Evolutionary conservation across 805 yeast genomes (phyloP), one percentile per base, ranked within the genome.

Genomic region (Cephaloascus albidus): DNA sequence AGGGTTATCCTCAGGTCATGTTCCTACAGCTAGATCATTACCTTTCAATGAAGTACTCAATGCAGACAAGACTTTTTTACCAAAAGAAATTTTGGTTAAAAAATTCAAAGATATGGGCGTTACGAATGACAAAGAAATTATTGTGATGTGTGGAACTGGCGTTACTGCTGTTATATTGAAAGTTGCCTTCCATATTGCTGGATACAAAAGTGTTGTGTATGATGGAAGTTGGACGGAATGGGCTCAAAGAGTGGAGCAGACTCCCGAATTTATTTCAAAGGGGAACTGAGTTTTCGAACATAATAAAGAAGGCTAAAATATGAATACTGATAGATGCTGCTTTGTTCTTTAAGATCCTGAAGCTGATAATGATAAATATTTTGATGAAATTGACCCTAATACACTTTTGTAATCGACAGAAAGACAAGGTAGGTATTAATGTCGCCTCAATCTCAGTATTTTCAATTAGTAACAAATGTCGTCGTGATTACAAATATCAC

Each of bases 121-220:
- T 30, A 57, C 55, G 34, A 61, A 52, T 16, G 58, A 66, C 15
- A 81, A 82, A 51, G 89, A 86, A 10, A 77, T 85, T 16, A 77
- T 93, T 37, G 84, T 83, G 32, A 78, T 85, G 85, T 93, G 98
- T 56, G 98, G 97, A 20, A 82, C 97, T 1, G 98, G 97, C 36
- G 97, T 93, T 37, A 81, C 97, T 10, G 97, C 97, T 1, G 86
- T 90, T 45, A 78, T 93, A 33, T 70, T 90, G 36, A 82, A 85
- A 58, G 65, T 82, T 6, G 97, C 95, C 2, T 55, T 84, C 33
- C 79, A 77, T 41, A 52, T 62, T n/a, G 67, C 74, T 10, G 78
- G 77, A 0, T 61, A 66, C 23, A 57, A 63, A 33, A 54, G 66
- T 5, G 63, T 81, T 12, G 72, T 84, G 18, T 84, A 84, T 50